A percentile compares a stretch with the other conserved stretches of the same genome.
phyloP scores from a whole-genome alignment of 345 rosid species.

The Eutrema heterophyllum region DNA sequence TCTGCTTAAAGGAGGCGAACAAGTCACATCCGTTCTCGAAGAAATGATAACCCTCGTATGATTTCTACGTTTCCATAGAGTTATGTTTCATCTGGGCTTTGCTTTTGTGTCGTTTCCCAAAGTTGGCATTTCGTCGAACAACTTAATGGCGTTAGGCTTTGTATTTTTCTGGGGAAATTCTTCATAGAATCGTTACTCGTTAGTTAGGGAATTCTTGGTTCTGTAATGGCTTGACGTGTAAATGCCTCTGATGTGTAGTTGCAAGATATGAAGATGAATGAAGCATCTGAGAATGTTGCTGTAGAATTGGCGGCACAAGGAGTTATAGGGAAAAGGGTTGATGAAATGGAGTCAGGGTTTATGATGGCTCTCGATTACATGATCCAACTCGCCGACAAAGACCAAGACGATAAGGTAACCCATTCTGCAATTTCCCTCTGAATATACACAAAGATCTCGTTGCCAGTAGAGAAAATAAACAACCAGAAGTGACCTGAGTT shows the following conservation, averaged over 20 bases:
- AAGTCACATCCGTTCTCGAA: slow-evolving; percentile 83
- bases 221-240: not conserved
- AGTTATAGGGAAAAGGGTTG: slow-evolving; percentile 89
- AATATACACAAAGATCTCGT: not conserved
- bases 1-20: slow-evolving; percentile 88
- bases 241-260: slow-evolving; percentile 36
- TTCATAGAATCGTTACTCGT: not conserved
- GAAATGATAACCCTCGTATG: slow-evolving; percentile 83
- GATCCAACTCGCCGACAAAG: slow-evolving; percentile 79
- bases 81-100: not conserved
- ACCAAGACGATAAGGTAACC: slow-evolving; percentile 76
- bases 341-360: slow-evolving; percentile 92
- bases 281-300: slow-evolving; percentile 81
- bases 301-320: slow-evolving; percentile 92
- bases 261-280: slow-evolving; percentile 86
- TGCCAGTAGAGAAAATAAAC: not conserved
- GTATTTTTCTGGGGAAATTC: not conserved
- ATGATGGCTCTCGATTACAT: slow-evolving; percentile 96
- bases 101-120: not conserved
- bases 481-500: not conserved
- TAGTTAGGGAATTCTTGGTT: not conserved
- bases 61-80: not conserved
- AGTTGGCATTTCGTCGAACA: slow-evolving; percentile 30
- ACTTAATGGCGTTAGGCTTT: slow-evolving; percentile 2
- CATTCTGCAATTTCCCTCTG: not conserved